phyloP scores from a whole-genome alignment of 441 rosid genomes.

The Isatis lusitanica region DNA sequence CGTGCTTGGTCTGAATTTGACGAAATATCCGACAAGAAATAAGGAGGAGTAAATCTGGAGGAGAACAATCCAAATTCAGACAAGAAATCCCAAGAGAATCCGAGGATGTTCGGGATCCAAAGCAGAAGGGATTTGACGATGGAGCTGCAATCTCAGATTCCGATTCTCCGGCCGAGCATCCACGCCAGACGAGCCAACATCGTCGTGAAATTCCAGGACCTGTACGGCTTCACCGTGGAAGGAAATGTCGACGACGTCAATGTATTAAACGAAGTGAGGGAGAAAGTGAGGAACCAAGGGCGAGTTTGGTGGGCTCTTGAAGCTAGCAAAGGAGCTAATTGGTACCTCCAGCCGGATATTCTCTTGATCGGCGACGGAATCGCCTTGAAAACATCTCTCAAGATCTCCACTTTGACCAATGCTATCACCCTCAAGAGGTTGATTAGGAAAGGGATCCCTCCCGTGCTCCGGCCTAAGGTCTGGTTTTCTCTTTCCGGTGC shows the following conservation, averaged over 20 bases:
- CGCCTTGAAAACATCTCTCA: slow-evolving; percentile 82
- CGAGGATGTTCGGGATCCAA: slow-evolving; percentile 63
- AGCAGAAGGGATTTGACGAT: slow-evolving; percentile 62
- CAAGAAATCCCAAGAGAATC: not conserved
- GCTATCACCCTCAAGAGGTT: slow-evolving; percentile 84
- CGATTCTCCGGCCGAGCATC: slow-evolving; percentile 86
- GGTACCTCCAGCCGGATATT: slow-evolving; percentile 86
- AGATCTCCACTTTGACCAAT: slow-evolving; percentile 71
- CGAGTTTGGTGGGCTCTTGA: slow-evolving; percentile 97
- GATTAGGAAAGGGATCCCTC: slow-evolving; percentile 95
- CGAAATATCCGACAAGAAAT: not conserved
- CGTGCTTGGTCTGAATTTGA: slow-evolving; percentile 45
- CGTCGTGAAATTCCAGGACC: slow-evolving; percentile 87
- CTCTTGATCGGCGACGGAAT: slow-evolving; percentile 62
- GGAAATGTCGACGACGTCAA: slow-evolving; percentile 99
- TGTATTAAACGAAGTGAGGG: slow-evolving; percentile 88
- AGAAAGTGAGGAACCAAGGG: slow-evolving; percentile 94
- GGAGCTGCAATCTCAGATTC: slow-evolving; percentile 73
- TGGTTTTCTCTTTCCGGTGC: slow-evolving; percentile 99
- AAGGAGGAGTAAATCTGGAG: not conserved
- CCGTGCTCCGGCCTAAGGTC: slow-evolving; percentile 90
- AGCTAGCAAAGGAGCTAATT: slow-evolving; percentile 98
- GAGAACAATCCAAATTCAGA: not conserved
- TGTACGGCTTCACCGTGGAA: slow-evolving; percentile 89
- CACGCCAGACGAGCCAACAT: slow-evolving; percentile 90